Conservation (phyloP, 2,329 filamentous ascomycete species). For the Lasiodiplodia theobromae region DNA sequence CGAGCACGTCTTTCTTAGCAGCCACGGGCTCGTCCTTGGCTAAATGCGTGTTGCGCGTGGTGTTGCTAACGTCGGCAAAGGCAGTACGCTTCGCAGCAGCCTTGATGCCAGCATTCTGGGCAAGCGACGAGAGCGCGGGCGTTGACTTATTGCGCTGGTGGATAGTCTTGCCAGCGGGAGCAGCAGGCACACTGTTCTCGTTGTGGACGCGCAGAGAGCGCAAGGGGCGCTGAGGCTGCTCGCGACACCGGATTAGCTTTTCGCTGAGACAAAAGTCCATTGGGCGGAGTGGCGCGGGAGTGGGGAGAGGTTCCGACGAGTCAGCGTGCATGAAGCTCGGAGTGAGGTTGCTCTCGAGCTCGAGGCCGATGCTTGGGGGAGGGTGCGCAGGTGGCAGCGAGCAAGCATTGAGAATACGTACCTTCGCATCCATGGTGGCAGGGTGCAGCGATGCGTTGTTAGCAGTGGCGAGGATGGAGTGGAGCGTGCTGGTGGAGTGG, state of each 20-base stretch:
- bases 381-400: slow-evolving; percentile 21
- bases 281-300: slow-evolving; percentile 19
- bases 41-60: slow-evolving; percentile 47
- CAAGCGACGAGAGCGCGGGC: slow-evolving; percentile 64
- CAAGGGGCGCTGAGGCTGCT: slow-evolving; percentile 72
- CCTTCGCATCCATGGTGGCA: slow-evolving; percentile 54
- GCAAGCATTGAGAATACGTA: slow-evolving; percentile 37
- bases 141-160: slow-evolving; percentile 86
- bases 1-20: slow-evolving; percentile 32
- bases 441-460: slow-evolving; percentile 23
- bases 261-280: slow-evolving; percentile 26
- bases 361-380: slow-evolving; percentile 13
- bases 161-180: slow-evolving; percentile 58
- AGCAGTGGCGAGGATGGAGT: slow-evolving; percentile 33
- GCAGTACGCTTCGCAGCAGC: slow-evolving; percentile 75
- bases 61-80: slow-evolving; percentile 85
- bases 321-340: slow-evolving; percentile 15
- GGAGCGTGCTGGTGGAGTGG: slow-evolving; percentile 21
- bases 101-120: slow-evolving; percentile 65
- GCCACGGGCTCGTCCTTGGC: slow-evolving; percentile 64
- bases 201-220: slow-evolving; percentile 68
- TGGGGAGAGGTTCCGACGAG: slow-evolving; percentile 22
- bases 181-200: slow-evolving; percentile 67
- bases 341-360: slow-evolving; percentile 4
- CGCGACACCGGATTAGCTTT: slow-evolving; percentile 23